phyloP scores from a whole-genome alignment of 2,329 filamentous ascomycete genomes.

The Neurospora sp. region DNA sequence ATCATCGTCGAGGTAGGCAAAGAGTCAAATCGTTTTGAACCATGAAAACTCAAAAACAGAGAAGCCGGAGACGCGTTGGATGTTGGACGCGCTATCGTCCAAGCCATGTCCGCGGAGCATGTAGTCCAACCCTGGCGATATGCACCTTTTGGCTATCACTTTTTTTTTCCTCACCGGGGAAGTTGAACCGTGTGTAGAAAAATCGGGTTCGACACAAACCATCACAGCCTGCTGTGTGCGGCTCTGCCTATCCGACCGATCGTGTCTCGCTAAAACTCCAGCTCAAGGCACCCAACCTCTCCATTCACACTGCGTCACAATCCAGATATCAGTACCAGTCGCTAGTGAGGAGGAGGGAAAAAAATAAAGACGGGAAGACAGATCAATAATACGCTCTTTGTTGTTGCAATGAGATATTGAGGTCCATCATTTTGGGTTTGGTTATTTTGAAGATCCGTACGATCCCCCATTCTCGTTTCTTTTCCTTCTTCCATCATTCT shows the following conservation, averaged over 20 bases:
- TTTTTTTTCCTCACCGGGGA: slow-evolving; percentile 2
- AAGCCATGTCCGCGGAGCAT: neutral
- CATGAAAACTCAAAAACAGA: neutral
- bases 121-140: neutral
- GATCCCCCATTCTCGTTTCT: neutral
- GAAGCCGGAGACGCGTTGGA: neutral
- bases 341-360: neutral
- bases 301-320: neutral
- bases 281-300: neutral
- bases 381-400: neutral
- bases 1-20: neutral
- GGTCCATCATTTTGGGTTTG: neutral
- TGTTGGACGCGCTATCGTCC: neutral
- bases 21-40: neutral
- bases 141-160: neutral
- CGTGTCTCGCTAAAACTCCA: neutral
- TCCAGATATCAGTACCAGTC: neutral
- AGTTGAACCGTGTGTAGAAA: neutral
- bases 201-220: neutral
- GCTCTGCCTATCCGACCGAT: neutral
- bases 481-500: neutral
- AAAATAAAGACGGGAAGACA: neutral
- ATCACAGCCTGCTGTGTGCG: neutral
- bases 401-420: neutral
- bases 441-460: neutral